Percentiles rank a stretch among this genome's conserved stretches.
phyloP scores from a whole-genome alignment of 352 stramenopile genomes.

The Globisporangium iwayamae region DNA sequence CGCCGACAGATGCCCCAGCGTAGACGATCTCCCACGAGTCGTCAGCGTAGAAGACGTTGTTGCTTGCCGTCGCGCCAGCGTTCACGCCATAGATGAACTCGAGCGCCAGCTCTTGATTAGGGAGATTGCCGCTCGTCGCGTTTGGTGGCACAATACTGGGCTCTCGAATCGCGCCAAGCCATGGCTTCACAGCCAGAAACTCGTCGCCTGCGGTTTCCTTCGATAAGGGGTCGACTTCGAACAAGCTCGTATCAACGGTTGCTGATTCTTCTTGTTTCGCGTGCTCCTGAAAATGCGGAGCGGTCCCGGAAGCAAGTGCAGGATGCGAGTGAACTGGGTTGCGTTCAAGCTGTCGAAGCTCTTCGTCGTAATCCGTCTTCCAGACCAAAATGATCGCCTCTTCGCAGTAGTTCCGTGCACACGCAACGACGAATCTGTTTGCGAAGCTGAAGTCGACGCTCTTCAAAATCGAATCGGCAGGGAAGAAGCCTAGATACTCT shows the following conservation, averaged over 20 bases:
- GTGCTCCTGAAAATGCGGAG: neutral
- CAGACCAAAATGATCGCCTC: constrained; percentile 54
- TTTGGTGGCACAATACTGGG: constrained; percentile 20
- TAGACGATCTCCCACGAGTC: constrained; percentile 81
- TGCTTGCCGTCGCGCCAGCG: constrained; percentile 42
- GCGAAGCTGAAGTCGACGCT: constrained; percentile 45
- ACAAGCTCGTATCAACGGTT: constrained; percentile 12
- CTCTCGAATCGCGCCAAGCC: constrained; percentile 53
- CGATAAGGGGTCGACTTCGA: constrained; percentile 1
- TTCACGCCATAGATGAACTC: constrained; percentile 82
- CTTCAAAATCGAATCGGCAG: constrained; percentile 35
- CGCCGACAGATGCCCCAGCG: constrained; percentile 64
- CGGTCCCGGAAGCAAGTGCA: neutral
- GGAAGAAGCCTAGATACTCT: constrained; percentile 49
- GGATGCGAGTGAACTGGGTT: constrained; percentile 1
- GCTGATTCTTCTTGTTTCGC: neutral
- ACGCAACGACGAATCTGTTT: constrained; percentile 58
- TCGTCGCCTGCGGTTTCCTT: constrained; percentile 44
- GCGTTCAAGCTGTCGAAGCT: constrained; percentile 40
- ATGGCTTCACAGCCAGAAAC: constrained; percentile 59
- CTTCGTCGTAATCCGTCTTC: constrained; percentile 74
- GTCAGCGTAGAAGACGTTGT: constrained; percentile 73
- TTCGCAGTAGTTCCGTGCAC: constrained; percentile 28
- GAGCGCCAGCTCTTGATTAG: constrained; percentile 42
- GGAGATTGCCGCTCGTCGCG: constrained; percentile 11